A percentile compares a stretch with the other conserved stretches of the same genome.
Conservation (phyloP, 2,329 filamentous ascomycete species). For the Colletotrichum liaoningense region DNA sequence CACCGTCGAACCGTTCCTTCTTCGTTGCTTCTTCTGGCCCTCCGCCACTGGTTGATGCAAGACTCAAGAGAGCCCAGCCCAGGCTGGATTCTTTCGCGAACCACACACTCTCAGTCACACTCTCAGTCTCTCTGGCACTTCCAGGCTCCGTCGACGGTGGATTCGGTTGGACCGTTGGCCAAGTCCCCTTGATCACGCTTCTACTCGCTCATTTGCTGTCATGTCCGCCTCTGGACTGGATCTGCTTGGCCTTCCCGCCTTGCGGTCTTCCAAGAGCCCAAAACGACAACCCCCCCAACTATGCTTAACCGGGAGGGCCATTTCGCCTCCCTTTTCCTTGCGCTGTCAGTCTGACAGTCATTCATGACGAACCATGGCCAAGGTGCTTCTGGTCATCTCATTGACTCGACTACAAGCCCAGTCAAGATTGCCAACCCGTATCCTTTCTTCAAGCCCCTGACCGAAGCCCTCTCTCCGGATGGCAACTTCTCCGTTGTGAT, state of each 20-base stretch:
- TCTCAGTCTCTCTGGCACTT: constrained; percentile 12
- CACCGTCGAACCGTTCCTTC: neutral
- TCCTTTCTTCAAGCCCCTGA: neutral
- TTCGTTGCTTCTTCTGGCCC: constrained; percentile 18
- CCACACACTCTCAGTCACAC: neutral
- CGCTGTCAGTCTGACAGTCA: neutral
- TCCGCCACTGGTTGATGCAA: constrained; percentile 1
- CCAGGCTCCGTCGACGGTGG: constrained; percentile 18
- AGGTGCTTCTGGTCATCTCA: neutral
- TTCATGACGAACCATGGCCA: neutral
- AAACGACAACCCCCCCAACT: neutral
- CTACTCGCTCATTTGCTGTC: neutral
- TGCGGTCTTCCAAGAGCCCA: neutral
- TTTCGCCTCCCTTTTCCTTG: constrained; percentile 32
- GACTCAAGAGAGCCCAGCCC: constrained; percentile 3
- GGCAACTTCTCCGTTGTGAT: constrained; percentile 10
- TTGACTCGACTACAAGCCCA: constrained; percentile 16
- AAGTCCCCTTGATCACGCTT: too few relatives aligned
- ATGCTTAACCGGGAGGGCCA: constrained; percentile 30
- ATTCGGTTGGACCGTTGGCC: constrained; percentile 23
- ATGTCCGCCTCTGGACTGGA: neutral
- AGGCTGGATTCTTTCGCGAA: constrained; percentile 1
- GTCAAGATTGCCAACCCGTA: constrained; percentile 16
- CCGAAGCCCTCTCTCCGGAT: neutral
- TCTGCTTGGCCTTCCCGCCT: constrained; percentile 17